Conservation (phyloP, 2,329 filamentous ascomycete species). For the Claviceps fusiformis region DNA sequence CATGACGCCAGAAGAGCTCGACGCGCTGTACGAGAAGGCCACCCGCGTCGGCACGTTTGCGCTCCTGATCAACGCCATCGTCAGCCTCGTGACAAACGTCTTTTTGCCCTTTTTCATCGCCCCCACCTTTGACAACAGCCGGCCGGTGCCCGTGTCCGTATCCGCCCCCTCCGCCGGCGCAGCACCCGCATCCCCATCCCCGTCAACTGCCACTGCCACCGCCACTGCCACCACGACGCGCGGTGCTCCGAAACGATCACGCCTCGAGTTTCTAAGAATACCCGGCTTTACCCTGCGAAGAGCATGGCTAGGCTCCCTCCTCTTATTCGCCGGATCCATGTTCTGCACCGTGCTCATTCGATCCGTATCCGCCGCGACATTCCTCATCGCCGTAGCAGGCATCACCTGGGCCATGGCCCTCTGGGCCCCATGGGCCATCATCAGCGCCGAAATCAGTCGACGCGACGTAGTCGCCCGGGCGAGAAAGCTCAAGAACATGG, state of each 20-base stretch:
- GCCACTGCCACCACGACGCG: background rate
- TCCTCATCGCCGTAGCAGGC: constrained; percentile 68
- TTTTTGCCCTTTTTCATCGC: constrained; percentile 75
- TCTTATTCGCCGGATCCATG: constrained; percentile 75
- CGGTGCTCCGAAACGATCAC: constrained; percentile 22
- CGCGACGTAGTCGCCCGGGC: constrained; percentile 49
- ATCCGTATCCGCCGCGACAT: constrained; percentile 57
- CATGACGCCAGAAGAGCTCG: constrained; percentile 62
- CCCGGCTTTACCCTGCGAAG: constrained; percentile 75
- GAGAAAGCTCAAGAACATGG: constrained; percentile 14
- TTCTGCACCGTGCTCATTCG: constrained; percentile 69
- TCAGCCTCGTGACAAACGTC: constrained; percentile 69
- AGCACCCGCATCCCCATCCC: background rate
- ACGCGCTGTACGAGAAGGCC: constrained; percentile 68
- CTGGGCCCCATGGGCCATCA: constrained; percentile 93
- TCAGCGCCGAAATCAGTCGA: constrained; percentile 79
- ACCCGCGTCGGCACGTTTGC: constrained; percentile 84
- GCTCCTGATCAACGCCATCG: constrained; percentile 74
- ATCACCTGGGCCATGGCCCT: constrained; percentile 86
- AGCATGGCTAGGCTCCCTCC: constrained; percentile 71
- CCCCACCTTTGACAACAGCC: constrained; percentile 52
- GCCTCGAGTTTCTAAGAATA: constrained; percentile 55
- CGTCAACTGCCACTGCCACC: background rate
- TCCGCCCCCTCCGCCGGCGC: constrained; percentile 14
- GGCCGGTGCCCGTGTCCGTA: too few species aligned